Base-by-base conservation (phyloP, 345 rosid genomes). In the Bruguiera gymnorhiza region DNA sequence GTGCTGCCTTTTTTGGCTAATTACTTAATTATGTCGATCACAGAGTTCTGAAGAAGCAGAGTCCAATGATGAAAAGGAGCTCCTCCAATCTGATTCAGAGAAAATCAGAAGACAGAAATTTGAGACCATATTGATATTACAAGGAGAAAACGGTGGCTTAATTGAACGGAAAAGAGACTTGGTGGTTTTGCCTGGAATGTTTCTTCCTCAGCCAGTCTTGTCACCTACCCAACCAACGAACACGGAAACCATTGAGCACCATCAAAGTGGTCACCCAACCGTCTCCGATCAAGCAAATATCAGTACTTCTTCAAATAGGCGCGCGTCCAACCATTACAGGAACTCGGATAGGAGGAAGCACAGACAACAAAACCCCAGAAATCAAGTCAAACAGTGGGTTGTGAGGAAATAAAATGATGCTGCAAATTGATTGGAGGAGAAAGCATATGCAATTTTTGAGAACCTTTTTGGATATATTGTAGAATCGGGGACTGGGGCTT, bases 141-240 rank as follows among this genome's bases (percentile, higher is more conserved):
- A 93, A 71, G 75, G 86, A 79, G 96, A 86, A 62, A 86, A 72
- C 8, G 79, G 84, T 9, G 94, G 97, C 65, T 54, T 91, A 61
- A 88, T 89, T 65, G 91, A 91, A 76, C 86, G 82, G 10, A 87
- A 84, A 78, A 83, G 70, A 66, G 82, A 77, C 63, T 50, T 84
- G 43, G 80, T 79, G 1, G 91, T 91, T 55, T 74, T 81, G 71
- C 94, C 97, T 3, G 94, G 92, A 66, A 86, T 89, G 89, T 87
- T 78, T 84, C 87, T 92, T 76, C 86, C 88, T 36, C 87, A 60
- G 9, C 80, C 86, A 27, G 72, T 73, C 20, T 16, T 75, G 9
- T 5, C 8, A 11, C 67, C 83, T 4, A 6, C 83, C 52, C 31
- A 80, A 29, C 46, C 77, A 23, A 29, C 73, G 39, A 71, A 67